Conservation (phyloP, 495 filamentous ascomycete species). For the Trichoderma gamsii region DNA sequence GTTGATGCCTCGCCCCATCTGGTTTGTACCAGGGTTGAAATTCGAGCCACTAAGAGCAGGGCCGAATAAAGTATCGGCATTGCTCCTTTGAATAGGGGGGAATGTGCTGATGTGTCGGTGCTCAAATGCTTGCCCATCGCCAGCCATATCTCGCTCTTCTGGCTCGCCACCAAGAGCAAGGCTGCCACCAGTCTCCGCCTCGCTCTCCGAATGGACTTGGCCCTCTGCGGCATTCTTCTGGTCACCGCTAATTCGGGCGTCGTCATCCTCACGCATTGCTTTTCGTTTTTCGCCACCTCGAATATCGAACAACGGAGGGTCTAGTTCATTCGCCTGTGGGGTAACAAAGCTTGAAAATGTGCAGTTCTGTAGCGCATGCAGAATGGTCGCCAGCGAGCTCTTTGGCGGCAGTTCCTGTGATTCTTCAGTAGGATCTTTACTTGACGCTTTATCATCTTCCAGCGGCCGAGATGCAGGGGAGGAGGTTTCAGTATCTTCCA, state of each 20-base stretch:
- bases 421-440: background rate
- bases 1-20: slow-evolving; percentile 57
- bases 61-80: slow-evolving; percentile 48
- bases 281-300: slow-evolving; percentile 71
- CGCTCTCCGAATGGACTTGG: slow-evolving; percentile 39
- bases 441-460: slow-evolving; percentile 1
- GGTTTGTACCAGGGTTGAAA: slow-evolving; percentile 37
- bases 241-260: slow-evolving; percentile 51
- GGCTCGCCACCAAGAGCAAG: slow-evolving; percentile 86
- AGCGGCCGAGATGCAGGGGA: background rate
- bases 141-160: slow-evolving; percentile 59
- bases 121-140: slow-evolving; percentile 48
- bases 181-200: slow-evolving; percentile 71
- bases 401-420: background rate
- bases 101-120: slow-evolving; percentile 53
- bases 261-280: slow-evolving; percentile 64
- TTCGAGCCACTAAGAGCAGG: slow-evolving; percentile 49
- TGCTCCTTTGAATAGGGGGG: slow-evolving; percentile 65
- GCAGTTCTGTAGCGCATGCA: slow-evolving; percentile 31
- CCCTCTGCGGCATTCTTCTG: slow-evolving; percentile 44
- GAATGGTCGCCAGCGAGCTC: slow-evolving; percentile 17
- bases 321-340: slow-evolving; percentile 32
- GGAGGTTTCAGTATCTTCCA: slow-evolving; percentile 24
- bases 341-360: slow-evolving; percentile 25
- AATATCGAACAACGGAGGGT: slow-evolving; percentile 74